These are phyloP conservation scores for Trichoderma atrobrunneum DNA, from an alignment of 2,329 filamentous ascomycete species.

Conservation along the genomic window DNA sequence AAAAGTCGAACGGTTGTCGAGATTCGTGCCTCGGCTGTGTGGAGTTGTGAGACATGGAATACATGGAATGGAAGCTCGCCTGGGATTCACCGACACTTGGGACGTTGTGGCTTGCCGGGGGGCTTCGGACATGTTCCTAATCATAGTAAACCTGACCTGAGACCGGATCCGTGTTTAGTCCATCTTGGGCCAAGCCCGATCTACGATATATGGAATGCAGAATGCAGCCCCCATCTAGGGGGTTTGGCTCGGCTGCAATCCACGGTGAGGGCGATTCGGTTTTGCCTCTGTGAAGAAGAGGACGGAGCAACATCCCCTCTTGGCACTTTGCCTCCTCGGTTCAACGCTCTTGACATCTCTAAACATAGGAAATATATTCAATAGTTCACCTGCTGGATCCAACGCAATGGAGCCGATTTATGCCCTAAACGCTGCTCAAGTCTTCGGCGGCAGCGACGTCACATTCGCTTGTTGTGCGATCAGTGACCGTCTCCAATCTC, in stretches of 20 bases:
- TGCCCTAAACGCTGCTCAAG: background rate
- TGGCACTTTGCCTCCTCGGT: background rate
- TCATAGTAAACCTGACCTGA: background rate
- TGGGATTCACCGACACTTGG: background rate
- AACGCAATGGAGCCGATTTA: background rate
- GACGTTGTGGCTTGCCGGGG: background rate
- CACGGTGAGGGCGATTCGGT: background rate
- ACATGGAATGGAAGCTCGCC: background rate
- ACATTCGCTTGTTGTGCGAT: background rate
- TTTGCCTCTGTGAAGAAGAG: background rate
- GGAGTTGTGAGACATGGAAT: background rate
- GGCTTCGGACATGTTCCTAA: background rate
- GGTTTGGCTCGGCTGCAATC: background rate
- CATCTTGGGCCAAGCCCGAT: conserved; percentile 4
- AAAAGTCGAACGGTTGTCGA: background rate
- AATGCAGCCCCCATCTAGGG: background rate
- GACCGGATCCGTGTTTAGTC: background rate
- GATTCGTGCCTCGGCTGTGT: conserved; percentile 2
- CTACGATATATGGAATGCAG: background rate
- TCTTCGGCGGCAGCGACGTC: background rate
- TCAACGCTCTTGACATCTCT: background rate
- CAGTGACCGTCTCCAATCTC: conserved; percentile 2
- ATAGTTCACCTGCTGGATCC: background rate
- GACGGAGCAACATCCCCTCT: background rate
- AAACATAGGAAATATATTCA: background rate